Evolutionary conservation across 345 rosid species (phyloP).

Genomic region (Bretschneidera sinensis): DNA sequence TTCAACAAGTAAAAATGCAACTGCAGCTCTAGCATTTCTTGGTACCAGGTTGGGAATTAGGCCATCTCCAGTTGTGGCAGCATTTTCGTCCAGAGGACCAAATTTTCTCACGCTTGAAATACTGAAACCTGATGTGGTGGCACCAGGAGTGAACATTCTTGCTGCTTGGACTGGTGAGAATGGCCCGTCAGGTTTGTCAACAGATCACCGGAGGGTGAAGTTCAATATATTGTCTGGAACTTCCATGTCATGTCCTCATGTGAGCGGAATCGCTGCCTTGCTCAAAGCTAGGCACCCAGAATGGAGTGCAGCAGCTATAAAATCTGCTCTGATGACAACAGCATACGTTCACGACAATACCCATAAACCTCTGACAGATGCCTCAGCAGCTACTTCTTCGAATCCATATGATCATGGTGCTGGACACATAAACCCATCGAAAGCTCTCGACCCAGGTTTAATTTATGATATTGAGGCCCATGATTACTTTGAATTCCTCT

Average conservation of each 20-base stretch:
- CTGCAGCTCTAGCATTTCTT: constrained; percentile 42
- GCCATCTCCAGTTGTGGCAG: constrained; percentile 73
- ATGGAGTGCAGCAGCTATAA: constrained; percentile 88
- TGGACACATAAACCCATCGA: constrained; percentile 74
- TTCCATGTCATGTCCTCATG: constrained; percentile 97
- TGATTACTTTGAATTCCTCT: constrained; percentile 83
- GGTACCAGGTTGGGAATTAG: constrained; percentile 56
- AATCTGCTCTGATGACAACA: constrained; percentile 94
- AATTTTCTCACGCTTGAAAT: constrained; percentile 54
- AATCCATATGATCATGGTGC: constrained; percentile 76
- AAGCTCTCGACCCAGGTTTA: constrained; percentile 83
- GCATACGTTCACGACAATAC: constrained; percentile 87
- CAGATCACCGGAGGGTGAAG: constrained; percentile 59
- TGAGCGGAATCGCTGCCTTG: constrained; percentile 87
- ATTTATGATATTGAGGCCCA: constrained; percentile 73
- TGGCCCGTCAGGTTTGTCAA: constrained; percentile 73
- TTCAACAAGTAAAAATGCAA: constrained; percentile 30
- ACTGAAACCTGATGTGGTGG: constrained; percentile 64
- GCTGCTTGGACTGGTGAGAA: constrained; percentile 69
- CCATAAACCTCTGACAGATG: constrained; percentile 50
- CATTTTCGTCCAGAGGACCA: constrained; percentile 76
- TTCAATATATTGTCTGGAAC: constrained; percentile 89
- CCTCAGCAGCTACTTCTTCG: constrained; percentile 50
- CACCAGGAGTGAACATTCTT: constrained; percentile 75
- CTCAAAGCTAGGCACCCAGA: constrained; percentile 84